Evolutionary conservation across 202 grass and related monocot species (phyloP), one percentile per base, ranked within the genome.

Genomic region (Panicum virgatum): DNA sequence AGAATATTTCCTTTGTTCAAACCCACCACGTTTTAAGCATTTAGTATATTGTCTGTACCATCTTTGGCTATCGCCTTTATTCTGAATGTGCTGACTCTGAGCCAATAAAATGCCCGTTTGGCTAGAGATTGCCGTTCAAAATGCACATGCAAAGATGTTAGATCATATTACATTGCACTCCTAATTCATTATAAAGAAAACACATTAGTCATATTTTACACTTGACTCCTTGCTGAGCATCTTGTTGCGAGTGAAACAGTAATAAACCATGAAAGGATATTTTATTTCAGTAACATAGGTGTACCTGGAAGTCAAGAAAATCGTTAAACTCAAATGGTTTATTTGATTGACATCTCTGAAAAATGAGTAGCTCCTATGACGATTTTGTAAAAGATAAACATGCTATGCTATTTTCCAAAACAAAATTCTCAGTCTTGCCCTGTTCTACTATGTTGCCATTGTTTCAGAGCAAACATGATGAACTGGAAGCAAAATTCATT

Each of bases 401-500:
- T 25, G 7, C 9, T 25, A 9, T 57, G 54, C 22, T 25, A 12
- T 57, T 57, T 57, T 57, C 22, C 9, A 57, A 57, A 57, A 23
- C n/a, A 12, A 57, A 25, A 56, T 59, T 59, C 12, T 27, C 57
- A 60, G 11, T 60, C 23, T 60, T 60, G 1, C 22, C 57, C 27
- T 26, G 12, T 13, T 27, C 25, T 13, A 29, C 12, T 60, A 4
- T 60, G 11, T 60, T 1, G 25, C 5, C 57, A 60, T 27, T 60
- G 23, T 85, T 36, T 23, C 76, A 99, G 97, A 73, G 79, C 29
- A 83, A 92, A 90, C 97, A 96, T 37, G 87, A 99, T 87, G 91
- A 90, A 62, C 52, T 99, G 18, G 89, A 99, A 79, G 93, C 89
- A 2, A 99, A 96, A 66, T 96, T 99, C 87, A 90, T 92, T 26